phyloP scores from a whole-genome alignment of 495 filamentous ascomycete genomes.

The Viridothelium virens region DNA sequence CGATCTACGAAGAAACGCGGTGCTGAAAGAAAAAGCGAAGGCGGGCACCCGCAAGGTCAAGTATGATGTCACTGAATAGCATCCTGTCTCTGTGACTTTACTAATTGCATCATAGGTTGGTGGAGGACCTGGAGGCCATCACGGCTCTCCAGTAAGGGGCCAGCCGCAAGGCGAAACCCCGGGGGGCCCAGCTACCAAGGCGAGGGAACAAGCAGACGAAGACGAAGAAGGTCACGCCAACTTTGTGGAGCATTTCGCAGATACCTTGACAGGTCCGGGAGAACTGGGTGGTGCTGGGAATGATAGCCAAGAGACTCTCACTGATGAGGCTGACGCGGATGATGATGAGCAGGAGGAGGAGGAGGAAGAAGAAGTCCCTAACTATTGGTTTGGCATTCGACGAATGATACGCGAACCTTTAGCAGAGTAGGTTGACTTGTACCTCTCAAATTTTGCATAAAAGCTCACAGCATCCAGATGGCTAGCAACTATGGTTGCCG shows the following conservation, averaged over 20 bases:
- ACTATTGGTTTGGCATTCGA: conserved; percentile 19
- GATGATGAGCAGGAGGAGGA: conserved; percentile 13
- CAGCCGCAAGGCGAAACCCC: conserved; percentile 15
- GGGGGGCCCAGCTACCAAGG: conserved; percentile 17
- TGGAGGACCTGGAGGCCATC: conserved; percentile 18
- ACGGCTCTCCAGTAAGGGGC: conserved; percentile 19
- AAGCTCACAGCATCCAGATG: not conserved
- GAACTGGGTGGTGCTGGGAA: conserved; percentile 2
- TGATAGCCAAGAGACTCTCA: conserved; percentile 17
- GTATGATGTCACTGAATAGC: not conserved
- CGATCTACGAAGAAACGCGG: not conserved
- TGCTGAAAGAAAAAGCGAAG: not conserved
- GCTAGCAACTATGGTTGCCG: conserved; percentile 13
- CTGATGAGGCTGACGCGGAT: conserved; percentile 7
- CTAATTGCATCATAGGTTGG: conserved; percentile 14
- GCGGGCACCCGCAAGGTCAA: not conserved
- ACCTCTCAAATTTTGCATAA: not conserved
- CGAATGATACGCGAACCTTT: conserved; percentile 9
- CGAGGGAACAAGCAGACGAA: conserved; percentile 18
- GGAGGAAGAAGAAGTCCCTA: conserved; percentile 11
- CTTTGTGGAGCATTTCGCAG: conserved; percentile 17
- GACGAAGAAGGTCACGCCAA: conserved; percentile 17
- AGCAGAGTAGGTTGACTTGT: not conserved
- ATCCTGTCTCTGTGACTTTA: not conserved
- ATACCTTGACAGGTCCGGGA: conserved; percentile 6